phyloP scores from a whole-genome alignment of 1,139 yeast species.

The Lodderomyces parapsilosis region DNA sequence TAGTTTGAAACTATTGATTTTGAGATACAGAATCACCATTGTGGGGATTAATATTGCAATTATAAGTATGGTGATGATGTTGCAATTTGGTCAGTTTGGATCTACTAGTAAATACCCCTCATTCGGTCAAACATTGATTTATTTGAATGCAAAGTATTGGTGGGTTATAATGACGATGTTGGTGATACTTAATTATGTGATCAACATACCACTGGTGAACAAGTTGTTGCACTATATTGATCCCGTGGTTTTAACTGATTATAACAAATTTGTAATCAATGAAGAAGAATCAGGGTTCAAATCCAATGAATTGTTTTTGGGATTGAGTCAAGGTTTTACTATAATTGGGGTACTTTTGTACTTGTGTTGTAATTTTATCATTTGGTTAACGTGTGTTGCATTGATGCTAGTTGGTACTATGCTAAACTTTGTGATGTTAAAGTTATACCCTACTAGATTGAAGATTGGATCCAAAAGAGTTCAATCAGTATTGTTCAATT shows the following conservation, averaged over 20 bases:
- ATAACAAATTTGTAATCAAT: constrained; percentile 31
- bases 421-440: background rate
- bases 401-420: constrained; percentile 8
- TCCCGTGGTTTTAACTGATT: constrained; percentile 50
- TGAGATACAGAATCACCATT: constrained; percentile 62
- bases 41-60: constrained; percentile 54
- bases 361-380: constrained; percentile 49
- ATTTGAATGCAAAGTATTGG: constrained; percentile 11
- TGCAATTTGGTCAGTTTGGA: constrained; percentile 37
- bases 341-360: constrained; percentile 48
- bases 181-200: constrained; percentile 41
- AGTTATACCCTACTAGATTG: background rate
- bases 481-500: background rate
- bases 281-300: constrained; percentile 19
- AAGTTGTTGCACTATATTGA: constrained; percentile 42
- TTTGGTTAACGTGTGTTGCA: constrained; percentile 30
- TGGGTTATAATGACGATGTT: constrained; percentile 18
- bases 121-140: constrained; percentile 45
- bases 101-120: constrained; percentile 39
- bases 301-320: constrained; percentile 54
- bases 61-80: constrained; percentile 39
- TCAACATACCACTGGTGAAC: constrained; percentile 20
- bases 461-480: background rate
- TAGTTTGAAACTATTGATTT: constrained; percentile 52
- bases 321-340: constrained; percentile 57